Conservation (phyloP, 305 asterid species). For the Stenogyne calaminthoides region DNA sequence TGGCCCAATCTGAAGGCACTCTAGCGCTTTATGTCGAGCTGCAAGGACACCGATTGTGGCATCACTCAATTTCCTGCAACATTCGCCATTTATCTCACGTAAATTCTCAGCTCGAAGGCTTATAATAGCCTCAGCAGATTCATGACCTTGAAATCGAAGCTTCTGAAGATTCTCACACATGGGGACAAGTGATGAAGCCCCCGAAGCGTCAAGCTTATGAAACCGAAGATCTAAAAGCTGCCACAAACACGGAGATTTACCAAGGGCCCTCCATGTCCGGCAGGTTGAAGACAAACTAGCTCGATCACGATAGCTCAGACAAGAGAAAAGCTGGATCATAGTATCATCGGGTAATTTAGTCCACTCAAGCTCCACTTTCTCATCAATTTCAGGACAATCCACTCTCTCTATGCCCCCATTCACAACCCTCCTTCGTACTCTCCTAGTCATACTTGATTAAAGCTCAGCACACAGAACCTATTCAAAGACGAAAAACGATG, state of each 20-base stretch:
- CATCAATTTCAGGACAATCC: slow-evolving; percentile 49
- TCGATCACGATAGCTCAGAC: slow-evolving; percentile 79
- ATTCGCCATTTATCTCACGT: slow-evolving; percentile 72
- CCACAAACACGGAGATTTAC: slow-evolving; percentile 80
- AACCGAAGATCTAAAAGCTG: slow-evolving; percentile 71
- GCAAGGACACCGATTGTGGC: slow-evolving; percentile 76
- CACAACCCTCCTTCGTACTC: slow-evolving; percentile 67
- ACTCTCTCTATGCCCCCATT: slow-evolving; percentile 60
- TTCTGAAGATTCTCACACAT: slow-evolving; percentile 71
- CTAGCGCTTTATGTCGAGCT: slow-evolving; percentile 78
- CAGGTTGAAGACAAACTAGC: slow-evolving; percentile 93
- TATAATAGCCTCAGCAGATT: slow-evolving; percentile 76
- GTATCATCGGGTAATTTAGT: slow-evolving; percentile 81
- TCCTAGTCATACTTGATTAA: slow-evolving; percentile 66
- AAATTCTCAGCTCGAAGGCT: slow-evolving; percentile 67
- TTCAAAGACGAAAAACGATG: slow-evolving; percentile 1
- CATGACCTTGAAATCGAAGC: slow-evolving; percentile 84
- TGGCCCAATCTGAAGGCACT: slow-evolving; percentile 89
- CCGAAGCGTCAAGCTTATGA: slow-evolving; percentile 60
- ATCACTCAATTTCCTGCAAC: slow-evolving; percentile 76
- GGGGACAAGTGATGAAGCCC: slow-evolving; percentile 67
- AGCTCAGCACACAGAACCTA: slow-evolving; percentile 12
- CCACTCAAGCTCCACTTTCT: slow-evolving; percentile 67
- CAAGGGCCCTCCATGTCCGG: slow-evolving; percentile 69
- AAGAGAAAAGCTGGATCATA: slow-evolving; percentile 68